Evolutionary conservation across 2,329 filamentous ascomycete genomes (phyloP).

Genomic region (Karstenula rhodostoma): DNA sequence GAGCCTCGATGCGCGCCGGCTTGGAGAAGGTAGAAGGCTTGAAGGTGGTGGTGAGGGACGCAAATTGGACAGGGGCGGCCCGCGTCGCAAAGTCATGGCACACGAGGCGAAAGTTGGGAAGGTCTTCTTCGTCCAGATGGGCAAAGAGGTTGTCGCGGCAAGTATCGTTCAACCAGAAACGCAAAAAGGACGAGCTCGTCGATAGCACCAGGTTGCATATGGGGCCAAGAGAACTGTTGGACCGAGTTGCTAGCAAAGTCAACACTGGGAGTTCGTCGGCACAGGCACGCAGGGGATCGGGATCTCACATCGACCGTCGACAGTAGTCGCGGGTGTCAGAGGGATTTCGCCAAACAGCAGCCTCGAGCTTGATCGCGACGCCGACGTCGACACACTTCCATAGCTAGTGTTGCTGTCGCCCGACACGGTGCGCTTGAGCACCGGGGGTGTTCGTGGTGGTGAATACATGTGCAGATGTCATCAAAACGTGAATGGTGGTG

Average conservation of each 20-base stretch:
- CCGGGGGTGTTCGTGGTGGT: conserved; percentile 41
- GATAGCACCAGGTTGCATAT: conserved; percentile 60
- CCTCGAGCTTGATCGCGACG: conserved; percentile 49
- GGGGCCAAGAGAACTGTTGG: conserved; percentile 56
- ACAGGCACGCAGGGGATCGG: conserved; percentile 24
- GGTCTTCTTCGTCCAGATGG: conserved; percentile 51
- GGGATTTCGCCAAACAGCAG: conserved; percentile 61
- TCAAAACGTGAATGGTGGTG: conserved; percentile 18
- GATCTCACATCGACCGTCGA: conserved; percentile 48
- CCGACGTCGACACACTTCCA: conserved; percentile 44
- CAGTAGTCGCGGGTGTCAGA: conserved; percentile 49
- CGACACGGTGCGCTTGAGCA: conserved; percentile 50
- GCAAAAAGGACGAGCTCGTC: conserved; percentile 57
- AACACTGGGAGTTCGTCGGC: conserved; percentile 22
- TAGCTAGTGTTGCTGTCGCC: conserved; percentile 49
- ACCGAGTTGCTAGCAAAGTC: conserved; percentile 51
- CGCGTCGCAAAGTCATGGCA: conserved; percentile 75
- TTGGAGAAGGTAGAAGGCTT: conserved; percentile 78
- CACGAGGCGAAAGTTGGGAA: conserved; percentile 66
- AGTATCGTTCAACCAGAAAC: conserved; percentile 59
- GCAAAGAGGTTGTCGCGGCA: conserved; percentile 57
- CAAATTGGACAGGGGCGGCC: conserved; percentile 74
- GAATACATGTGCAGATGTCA: conserved; percentile 40
- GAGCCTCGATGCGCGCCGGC: conserved; percentile 74
- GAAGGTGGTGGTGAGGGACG: conserved; percentile 74